phyloP scores from a whole-genome alignment of 2,329 filamentous ascomycete genomes.

The Paraconiothyrium brasiliense region DNA sequence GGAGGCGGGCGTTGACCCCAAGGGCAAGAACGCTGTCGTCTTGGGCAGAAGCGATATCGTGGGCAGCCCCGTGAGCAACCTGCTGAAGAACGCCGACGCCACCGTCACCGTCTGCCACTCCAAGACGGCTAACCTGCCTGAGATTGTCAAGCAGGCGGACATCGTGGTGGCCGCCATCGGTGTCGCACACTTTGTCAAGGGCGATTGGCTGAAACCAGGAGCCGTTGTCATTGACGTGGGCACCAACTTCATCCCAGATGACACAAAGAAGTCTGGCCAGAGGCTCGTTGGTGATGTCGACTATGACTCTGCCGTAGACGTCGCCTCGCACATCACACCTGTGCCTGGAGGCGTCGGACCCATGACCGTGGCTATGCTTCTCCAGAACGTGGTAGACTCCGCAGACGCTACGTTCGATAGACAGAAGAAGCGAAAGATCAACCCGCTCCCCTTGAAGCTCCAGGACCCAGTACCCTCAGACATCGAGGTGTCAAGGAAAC shows the following conservation, averaged over 20 bases:
- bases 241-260: conserved; percentile 92
- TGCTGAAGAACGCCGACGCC: conserved; percentile 93
- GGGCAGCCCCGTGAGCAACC: conserved; percentile 93
- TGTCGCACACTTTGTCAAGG: conserved; percentile 85
- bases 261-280: conserved; percentile 89
- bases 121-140: conserved; percentile 76
- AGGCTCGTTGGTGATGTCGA: conserved; percentile 96
- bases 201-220: conserved; percentile 93
- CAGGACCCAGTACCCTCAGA: conserved; percentile 89
- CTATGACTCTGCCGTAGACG: conserved; percentile 81
- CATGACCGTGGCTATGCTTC: conserved; percentile 98
- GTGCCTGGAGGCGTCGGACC: conserved; percentile 96
- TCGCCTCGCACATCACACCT: conserved; percentile 93
- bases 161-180: conserved; percentile 94
- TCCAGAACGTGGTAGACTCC: conserved; percentile 93
- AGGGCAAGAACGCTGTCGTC: conserved; percentile 93
- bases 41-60: conserved; percentile 97
- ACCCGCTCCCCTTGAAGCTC: conserved; percentile 84
- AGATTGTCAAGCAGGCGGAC: conserved; percentile 83
- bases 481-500: conserved; percentile 87
- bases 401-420: conserved; percentile 82
- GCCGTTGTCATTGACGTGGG: conserved; percentile 98
- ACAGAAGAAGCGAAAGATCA: conserved; percentile 81
- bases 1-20: conserved; percentile 82
- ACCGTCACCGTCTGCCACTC: conserved; percentile 98